These are phyloP conservation scores for Phytophthora melonis DNA, from an alignment of 352 stramenopile genomes.

Conservation along the genomic window DNA sequence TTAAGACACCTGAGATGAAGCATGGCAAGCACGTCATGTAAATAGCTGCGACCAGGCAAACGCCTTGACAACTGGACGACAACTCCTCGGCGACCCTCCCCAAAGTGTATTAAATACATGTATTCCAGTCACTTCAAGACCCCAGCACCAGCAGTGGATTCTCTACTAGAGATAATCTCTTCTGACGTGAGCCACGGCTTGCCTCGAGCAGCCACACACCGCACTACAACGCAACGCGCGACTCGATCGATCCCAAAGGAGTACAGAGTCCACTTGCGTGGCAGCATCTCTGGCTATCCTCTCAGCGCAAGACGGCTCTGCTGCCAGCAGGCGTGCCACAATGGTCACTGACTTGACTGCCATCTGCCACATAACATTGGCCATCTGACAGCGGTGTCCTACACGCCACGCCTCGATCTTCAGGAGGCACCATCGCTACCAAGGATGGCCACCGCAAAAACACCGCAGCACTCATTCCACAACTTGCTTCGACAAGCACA, in stretches of 20 bases:
- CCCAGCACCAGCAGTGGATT: slow-evolving; percentile 12
- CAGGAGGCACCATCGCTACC: slow-evolving; percentile 14
- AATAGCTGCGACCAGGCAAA: slow-evolving; percentile 8
- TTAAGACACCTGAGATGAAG: slow-evolving; percentile 6
- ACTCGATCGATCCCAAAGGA: not conserved
- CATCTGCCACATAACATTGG: slow-evolving; percentile 28
- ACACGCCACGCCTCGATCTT: slow-evolving; percentile 26
- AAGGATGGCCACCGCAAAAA: not conserved
- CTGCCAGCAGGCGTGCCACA: slow-evolving; percentile 6
- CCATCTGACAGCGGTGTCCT: slow-evolving; percentile 28
- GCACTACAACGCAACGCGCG: slow-evolving; percentile 2
- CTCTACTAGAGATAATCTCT: too few species aligned
- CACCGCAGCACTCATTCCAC: slow-evolving; percentile 34
- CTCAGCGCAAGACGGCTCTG: not conserved
- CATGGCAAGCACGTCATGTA: not conserved
- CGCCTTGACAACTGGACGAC: slow-evolving; percentile 13
- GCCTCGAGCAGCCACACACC: not conserved
- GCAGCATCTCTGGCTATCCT: slow-evolving; percentile 21
- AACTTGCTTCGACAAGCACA: slow-evolving; percentile 36
- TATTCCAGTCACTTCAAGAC: not conserved
- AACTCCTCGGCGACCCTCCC: too few species aligned
- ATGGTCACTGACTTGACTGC: slow-evolving; percentile 24
- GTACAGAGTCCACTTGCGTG: too few species aligned
- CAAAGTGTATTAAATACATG: too few species aligned
- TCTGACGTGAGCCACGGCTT: slow-evolving; percentile 5